These are phyloP conservation scores for Selaginella tamariscina DNA, from an alignment of 75 land plant genomes.

Conservation along the genomic window DNA sequence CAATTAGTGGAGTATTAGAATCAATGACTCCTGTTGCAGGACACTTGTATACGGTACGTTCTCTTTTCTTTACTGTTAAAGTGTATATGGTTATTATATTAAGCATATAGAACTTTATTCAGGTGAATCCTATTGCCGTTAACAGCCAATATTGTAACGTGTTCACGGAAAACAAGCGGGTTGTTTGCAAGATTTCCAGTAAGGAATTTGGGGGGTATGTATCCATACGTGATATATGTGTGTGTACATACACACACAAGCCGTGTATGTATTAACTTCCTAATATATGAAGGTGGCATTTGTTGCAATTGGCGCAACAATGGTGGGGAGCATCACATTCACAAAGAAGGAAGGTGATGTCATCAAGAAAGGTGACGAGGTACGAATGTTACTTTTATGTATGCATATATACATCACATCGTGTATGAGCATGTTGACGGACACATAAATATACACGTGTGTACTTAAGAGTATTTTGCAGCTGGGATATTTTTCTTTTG, in stretches of 20 bases:
- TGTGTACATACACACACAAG: no score
- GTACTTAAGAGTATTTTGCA: no score
- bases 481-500: constrained; percentile 94
- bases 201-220: constrained; percentile 67
- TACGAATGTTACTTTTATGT: constrained; percentile 14
- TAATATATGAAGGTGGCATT: constrained; percentile 60
- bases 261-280: neutral
- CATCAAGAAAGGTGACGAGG: constrained; percentile 90
- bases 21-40: constrained; percentile 57
- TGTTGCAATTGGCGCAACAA: constrained; percentile 93
- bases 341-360: constrained; percentile 46
- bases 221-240: neutral
- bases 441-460: no score
- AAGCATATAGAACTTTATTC: neutral
- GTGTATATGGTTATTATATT: constrained; percentile 13
- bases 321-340: constrained; percentile 88
- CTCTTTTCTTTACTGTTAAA: no score
- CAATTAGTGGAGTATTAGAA: constrained; percentile 60
- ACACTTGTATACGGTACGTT: constrained; percentile 59
- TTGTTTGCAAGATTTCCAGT: constrained; percentile 57
- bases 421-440: no score
- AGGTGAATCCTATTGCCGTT: constrained; percentile 97
- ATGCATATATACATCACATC: no score
- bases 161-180: constrained; percentile 91
- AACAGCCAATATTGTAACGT: constrained; percentile 96